phyloP scores from a whole-genome alignment of 2,329 filamentous ascomycete genomes.

The Fusarium domesticum region DNA sequence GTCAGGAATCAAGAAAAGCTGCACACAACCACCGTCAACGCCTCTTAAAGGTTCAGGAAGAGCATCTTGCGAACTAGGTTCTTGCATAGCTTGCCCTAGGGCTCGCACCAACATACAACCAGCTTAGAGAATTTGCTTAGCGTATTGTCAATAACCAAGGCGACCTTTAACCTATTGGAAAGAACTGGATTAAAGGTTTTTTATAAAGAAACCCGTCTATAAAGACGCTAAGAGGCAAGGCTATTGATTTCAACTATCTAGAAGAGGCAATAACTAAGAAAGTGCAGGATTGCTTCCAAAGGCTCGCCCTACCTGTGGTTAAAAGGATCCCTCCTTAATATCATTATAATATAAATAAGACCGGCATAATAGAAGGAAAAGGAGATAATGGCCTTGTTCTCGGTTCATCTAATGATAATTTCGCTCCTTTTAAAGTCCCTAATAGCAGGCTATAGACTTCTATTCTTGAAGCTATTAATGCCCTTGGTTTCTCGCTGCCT shows the following conservation, averaged over 20 bases:
- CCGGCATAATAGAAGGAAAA: background rate
- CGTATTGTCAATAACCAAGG: background rate
- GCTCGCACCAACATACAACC: background rate
- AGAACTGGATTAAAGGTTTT: background rate
- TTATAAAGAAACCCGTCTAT: background rate
- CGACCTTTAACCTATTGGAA: background rate
- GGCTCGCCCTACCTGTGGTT: too few relatives aligned
- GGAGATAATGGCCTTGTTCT: background rate
- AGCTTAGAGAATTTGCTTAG: background rate
- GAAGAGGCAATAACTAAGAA: too few relatives aligned
- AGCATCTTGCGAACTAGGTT: background rate
- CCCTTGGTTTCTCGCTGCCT: background rate
- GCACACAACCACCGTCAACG: background rate
- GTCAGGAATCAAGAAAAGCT: background rate
- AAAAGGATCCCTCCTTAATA: too few relatives aligned
- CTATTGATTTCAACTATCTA: background rate
- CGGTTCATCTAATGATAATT: background rate
- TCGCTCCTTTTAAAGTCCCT: background rate
- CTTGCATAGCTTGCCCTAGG: background rate
- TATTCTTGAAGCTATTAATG: background rate
- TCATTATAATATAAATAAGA: slow-evolving; percentile 1
- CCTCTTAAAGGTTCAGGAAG: too few relatives aligned
- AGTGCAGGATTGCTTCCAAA: too few relatives aligned
- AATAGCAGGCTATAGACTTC: background rate
- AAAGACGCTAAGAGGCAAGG: background rate